Percentiles rank a stretch among this genome's conserved stretches.
Conservation (phyloP, 768 basidiomycete species). For the Mycena haematopus region DNA sequence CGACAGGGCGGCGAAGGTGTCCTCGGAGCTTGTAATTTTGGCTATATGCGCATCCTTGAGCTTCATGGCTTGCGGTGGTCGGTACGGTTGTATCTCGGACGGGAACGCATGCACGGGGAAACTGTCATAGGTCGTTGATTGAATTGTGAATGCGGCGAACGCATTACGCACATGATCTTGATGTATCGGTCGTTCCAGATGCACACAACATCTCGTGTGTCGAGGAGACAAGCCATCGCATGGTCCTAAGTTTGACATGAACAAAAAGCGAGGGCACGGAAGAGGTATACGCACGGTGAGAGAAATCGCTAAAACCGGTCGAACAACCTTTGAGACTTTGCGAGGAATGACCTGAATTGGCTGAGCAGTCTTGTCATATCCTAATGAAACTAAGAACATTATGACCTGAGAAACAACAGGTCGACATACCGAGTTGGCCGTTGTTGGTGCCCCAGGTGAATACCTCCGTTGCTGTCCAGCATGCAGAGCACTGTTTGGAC, state of each 20-base stretch:
- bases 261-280: conserved; percentile 1
- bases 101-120: conserved; percentile 84
- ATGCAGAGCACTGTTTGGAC: conserved; percentile 84
- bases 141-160: neutral
- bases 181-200: conserved; percentile 78
- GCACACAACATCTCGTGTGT: conserved; percentile 82
- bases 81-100: conserved; percentile 75
- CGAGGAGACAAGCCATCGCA: conserved; percentile 82
- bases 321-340: conserved; percentile 78
- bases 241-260: conserved; percentile 59
- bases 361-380: conserved; percentile 78
- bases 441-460: conserved; percentile 95
- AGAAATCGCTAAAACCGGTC: conserved; percentile 73
- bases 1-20: conserved; percentile 82
- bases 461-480: conserved; percentile 78
- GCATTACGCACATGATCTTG: conserved; percentile 67
- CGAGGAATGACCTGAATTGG: conserved; percentile 80
- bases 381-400: conserved; percentile 39
- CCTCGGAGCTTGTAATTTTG: conserved; percentile 83
- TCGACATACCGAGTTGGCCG: conserved; percentile 77
- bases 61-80: conserved; percentile 72
- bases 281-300: conserved; percentile 62
- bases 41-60: conserved; percentile 70
- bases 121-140: conserved; percentile 39
- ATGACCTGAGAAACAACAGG: neutral